Evolutionary conservation across 2,329 filamentous ascomycete species (phyloP).

Genomic region (Phoma herbarum): DNA sequence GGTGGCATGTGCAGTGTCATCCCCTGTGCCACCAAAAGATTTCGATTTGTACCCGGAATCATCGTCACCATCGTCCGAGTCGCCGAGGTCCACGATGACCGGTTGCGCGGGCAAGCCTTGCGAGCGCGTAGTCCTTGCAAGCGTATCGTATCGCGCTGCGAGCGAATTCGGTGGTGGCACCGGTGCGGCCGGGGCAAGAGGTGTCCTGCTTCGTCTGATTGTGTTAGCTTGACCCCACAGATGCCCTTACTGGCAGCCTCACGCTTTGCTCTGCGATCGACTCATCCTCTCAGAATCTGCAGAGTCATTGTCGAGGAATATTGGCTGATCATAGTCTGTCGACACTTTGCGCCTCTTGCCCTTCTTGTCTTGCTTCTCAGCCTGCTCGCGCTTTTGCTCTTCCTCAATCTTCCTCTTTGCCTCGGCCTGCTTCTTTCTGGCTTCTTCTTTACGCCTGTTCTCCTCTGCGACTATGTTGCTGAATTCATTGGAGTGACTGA

Average conservation of each 20-base stretch:
- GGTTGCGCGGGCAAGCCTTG: slow-evolving; percentile 19
- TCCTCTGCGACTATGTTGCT: slow-evolving; percentile 52
- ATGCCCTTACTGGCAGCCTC: slow-evolving; percentile 3
- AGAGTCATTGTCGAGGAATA: slow-evolving; percentile 19
- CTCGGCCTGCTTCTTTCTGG: slow-evolving; percentile 31
- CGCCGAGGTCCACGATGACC: slow-evolving; percentile 38
- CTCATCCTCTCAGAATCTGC: slow-evolving; percentile 19
- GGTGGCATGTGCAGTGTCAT: background rate
- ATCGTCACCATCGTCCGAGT: slow-evolving; percentile 35
- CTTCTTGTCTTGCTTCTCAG: slow-evolving; percentile 27
- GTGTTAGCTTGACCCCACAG: slow-evolving; percentile 4
- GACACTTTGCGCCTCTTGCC: slow-evolving; percentile 34
- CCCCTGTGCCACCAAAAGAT: slow-evolving; percentile 8
- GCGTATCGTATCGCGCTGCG: slow-evolving; percentile 41
- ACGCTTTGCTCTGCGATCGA: slow-evolving; percentile 30
- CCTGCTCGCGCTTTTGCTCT: slow-evolving; percentile 38
- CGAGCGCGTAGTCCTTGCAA: slow-evolving; percentile 29
- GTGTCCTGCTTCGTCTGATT: slow-evolving; percentile 36
- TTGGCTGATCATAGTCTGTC: slow-evolving; percentile 24
- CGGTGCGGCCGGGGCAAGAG: slow-evolving; percentile 33
- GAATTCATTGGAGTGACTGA: slow-evolving; percentile 55
- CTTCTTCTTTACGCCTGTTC: slow-evolving; percentile 42
- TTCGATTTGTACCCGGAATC: slow-evolving; percentile 20
- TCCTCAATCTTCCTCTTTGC: slow-evolving; percentile 39
- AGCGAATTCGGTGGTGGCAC: slow-evolving; percentile 33